A percentile compares a stretch with the other conserved stretches of the same genome.
Evolutionary conservation across 225 moss, liverwort and hornwort species (phyloP).

Genomic region (Marchantia polymorpha): DNA sequence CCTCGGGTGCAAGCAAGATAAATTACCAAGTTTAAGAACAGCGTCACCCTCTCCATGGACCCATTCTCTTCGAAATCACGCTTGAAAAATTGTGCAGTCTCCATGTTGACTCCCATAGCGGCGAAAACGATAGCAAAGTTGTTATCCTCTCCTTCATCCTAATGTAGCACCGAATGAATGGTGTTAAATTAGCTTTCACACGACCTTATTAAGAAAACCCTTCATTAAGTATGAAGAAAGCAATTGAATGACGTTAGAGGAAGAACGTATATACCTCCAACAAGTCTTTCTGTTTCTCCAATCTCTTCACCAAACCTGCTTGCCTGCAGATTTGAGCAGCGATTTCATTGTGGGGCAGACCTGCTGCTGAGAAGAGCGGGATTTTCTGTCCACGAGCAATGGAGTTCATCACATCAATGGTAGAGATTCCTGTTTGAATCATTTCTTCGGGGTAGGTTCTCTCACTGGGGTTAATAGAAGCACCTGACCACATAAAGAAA

Average conservation of each 20-base stretch:
- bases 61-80: constrained; percentile 97
- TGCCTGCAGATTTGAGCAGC: constrained; percentile 97
- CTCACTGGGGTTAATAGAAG: constrained; percentile 95
- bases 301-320: constrained; percentile 85
- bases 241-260: background rate
- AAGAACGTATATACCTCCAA: constrained; percentile 23
- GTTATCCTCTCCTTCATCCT: constrained; percentile 64
- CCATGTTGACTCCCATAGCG: constrained; percentile 99
- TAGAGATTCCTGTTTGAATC: constrained; percentile 98
- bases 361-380: constrained; percentile 88
- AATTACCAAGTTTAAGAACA: constrained; percentile 74
- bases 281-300: constrained; percentile 54
- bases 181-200: background rate
- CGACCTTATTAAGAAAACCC: too few relatives aligned
- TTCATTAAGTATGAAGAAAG: background rate
- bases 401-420: constrained; percentile 98
- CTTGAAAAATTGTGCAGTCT: constrained; percentile 92
- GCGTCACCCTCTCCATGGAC: constrained; percentile 92
- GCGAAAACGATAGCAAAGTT: constrained; percentile 97
- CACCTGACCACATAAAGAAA: constrained; percentile 43
- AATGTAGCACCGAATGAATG: background rate
- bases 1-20: background rate
- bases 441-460: constrained; percentile 97
- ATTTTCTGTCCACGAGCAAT: constrained; percentile 97
- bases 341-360: constrained; percentile 96